A percentile compares a stretch with the other conserved stretches of the same genome.
Evolutionary conservation across 2,329 filamentous ascomycete genomes (phyloP).

Genomic region (Leptoxyphium fumago): DNA sequence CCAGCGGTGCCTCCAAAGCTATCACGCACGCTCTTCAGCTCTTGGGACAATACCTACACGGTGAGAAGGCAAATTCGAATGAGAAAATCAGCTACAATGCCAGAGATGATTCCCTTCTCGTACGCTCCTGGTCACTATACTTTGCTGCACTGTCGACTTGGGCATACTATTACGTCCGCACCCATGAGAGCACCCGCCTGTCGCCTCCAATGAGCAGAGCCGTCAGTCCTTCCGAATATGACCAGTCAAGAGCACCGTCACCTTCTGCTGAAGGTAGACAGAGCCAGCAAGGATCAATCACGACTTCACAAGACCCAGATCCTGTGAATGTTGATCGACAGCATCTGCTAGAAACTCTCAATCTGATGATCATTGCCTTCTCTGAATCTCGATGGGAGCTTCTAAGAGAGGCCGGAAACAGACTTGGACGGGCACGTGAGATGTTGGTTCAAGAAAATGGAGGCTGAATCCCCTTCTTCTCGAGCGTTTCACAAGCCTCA

Average conservation of each 20-base stretch:
- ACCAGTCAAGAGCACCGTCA: neutral
- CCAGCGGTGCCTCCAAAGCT: conserved; percentile 69
- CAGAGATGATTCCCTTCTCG: conserved; percentile 69
- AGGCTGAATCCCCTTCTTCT: neutral
- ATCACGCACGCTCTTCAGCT: conserved; percentile 82
- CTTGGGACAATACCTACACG: conserved; percentile 58
- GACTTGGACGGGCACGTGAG: neutral
- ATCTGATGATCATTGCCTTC: neutral
- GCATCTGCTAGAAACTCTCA: neutral
- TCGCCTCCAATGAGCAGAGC: neutral
- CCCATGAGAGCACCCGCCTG: neutral
- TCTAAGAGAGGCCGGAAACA: neutral
- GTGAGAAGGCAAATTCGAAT: conserved; percentile 21
- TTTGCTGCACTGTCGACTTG: conserved; percentile 78
- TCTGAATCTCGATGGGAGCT: neutral
- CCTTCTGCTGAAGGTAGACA: neutral
- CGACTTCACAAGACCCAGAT: neutral
- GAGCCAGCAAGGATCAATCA: neutral
- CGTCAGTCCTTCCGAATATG: neutral
- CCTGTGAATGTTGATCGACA: neutral
- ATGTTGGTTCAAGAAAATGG: neutral
- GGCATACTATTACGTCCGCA: conserved; percentile 19
- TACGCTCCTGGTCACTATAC: conserved; percentile 83
- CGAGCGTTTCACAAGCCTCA: no score
- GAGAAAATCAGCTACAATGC: conserved; percentile 46